Evolutionary conservation across 1,139 yeast genomes (phyloP), one percentile per base, ranked within the genome.

Genomic region (Yamadazyma mexicana): DNA sequence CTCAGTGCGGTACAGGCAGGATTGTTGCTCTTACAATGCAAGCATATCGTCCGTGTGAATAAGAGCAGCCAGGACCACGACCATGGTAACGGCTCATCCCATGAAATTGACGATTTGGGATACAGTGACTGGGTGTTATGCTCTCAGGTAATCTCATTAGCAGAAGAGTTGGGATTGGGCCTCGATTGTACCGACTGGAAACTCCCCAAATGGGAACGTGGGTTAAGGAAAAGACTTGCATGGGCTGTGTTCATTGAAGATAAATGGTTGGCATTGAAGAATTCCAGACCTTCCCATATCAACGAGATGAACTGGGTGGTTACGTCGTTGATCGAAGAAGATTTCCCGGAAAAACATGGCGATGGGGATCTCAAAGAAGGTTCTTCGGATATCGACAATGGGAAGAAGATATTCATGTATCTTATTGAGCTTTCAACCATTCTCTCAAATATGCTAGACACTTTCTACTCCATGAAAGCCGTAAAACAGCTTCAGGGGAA

Each of bases 191-290:
- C 83, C 41, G 77, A 76, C 45, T 89, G 97, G 97, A 81, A 86
- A 53, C 62, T 89, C 26, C 97, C 97, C 0, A 82, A 84, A 51
- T 89, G 97, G 97, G 97, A 89, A 56, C 71, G 95, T 39, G 92
- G 94, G 2, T 63, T 89, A 34, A 69, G 97, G 38, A 78, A 87
- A 51, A 69, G 96, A 40, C 63, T 89, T 37, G 95, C 96, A 0
- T 89, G 97, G 97, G 96, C 96, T 0, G 94, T 87, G 1, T 88
- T 80, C 71, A 69, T 85, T 41, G 95, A 87, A 59, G 96, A 87
- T 54, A 87, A 88, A 56, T 89, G 97, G 97, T 70, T 83, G 4
- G 69, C 95, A 1, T 63, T 88, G 33, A 77, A 80, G 43, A 92
- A 87, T 54, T 77, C 91, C 0, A 67, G 96, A 34, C 94, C 95